Percentiles rank a stretch among this genome's conserved stretches.
These are phyloP conservation scores for Aotearoamyces nothofagi DNA, from an alignment of 2,329 filamentous ascomycete genomes.

Conservation along the genomic window DNA sequence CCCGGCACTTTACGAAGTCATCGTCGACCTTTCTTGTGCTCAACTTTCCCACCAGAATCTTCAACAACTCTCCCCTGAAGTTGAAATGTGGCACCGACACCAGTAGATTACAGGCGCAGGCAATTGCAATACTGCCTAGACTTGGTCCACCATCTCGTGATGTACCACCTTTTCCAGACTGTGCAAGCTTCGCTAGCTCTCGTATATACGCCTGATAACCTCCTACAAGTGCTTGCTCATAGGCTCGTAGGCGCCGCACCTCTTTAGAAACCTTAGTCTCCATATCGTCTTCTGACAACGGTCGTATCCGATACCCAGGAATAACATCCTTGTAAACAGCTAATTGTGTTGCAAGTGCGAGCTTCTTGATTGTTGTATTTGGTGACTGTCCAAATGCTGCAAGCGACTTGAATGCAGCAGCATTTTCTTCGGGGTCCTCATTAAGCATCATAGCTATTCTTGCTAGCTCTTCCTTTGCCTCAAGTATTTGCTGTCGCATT, in stretches of 20 bases:
- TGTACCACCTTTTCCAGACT: slow-evolving; percentile 25
- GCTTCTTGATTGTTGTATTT: slow-evolving; percentile 64
- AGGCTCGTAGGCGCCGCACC: slow-evolving; percentile 64
- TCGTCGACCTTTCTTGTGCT: slow-evolving; percentile 56
- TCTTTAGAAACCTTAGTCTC: slow-evolving; percentile 82
- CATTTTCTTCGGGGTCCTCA: slow-evolving; percentile 85
- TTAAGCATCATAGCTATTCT: slow-evolving; percentile 68
- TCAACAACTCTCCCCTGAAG: slow-evolving; percentile 75
- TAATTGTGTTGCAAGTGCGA: slow-evolving; percentile 74
- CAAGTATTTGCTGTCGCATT: slow-evolving; percentile 62
- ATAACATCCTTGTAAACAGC: slow-evolving; percentile 93
- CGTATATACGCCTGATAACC: slow-evolving; percentile 79
- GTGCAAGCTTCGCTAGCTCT: slow-evolving; percentile 56
- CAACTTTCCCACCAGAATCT: slow-evolving; percentile 74
- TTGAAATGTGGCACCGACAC: slow-evolving; percentile 90
- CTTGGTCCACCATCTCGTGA: slow-evolving; percentile 25
- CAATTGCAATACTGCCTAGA: slow-evolving; percentile 63
- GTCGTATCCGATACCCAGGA: slow-evolving; percentile 87
- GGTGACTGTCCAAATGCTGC: slow-evolving; percentile 56
- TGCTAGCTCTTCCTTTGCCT: slow-evolving; percentile 86
- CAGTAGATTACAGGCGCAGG: slow-evolving; percentile 71
- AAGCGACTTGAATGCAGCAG: slow-evolving; percentile 62
- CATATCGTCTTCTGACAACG: slow-evolving; percentile 58
- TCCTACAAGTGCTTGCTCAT: slow-evolving; percentile 74
- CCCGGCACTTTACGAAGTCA: slow-evolving; percentile 63